Base-by-base conservation (phyloP, 306 rosid genomes). In the Dicorynia guianensis region DNA sequence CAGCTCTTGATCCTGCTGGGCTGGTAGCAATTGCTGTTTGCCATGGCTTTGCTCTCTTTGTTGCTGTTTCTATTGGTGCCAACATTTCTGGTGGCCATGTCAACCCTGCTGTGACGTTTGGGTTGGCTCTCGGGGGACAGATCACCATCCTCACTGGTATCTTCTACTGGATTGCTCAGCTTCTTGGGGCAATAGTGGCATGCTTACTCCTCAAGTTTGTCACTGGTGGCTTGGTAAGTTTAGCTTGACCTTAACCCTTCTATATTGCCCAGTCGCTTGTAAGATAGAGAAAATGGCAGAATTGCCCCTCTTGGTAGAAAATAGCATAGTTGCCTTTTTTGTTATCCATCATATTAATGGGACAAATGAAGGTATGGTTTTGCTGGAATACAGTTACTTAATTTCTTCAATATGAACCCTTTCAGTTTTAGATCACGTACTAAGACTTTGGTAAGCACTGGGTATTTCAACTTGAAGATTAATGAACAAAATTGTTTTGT, bases 41-140 rank as follows among this genome's bases (percentile, higher is more conserved):
- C 85, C 98, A 93, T 67, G 97, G 87, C 10, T 85, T 93, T 80
- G 97, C 97, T 81, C 85, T 93, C 6, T 93, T 93, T 68, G 96
- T 91, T 60, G 98, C 98, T 14, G 98, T 93, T 71, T 35, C 97
- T 0, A 77, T 91, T 71, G 89, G 90, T 17, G 96, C 96, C 75
- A 93, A 91, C 85, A 93, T 93, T 80, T 93, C 98, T 50, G 96
- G 97, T 36, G 98, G 97, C 4, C 98, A 93, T 77, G 97, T 93
- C 3, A 93, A 93, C 90, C 98, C 97, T 11, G 96, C 98, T 6
- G 98, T 93, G 67, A 93, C 97, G n/a, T 89, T 93, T 40, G 96
- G 98, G 18, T 86, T 93, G 90, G 97, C 96, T 79, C 76, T 91
- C 39, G 97, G 98, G 13, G 97, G 96, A 62, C 98, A 93, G 54